These are phyloP conservation scores for Fragaria nilgerrensis DNA, from an alignment of 306 rosid species.

Conservation along the genomic window DNA sequence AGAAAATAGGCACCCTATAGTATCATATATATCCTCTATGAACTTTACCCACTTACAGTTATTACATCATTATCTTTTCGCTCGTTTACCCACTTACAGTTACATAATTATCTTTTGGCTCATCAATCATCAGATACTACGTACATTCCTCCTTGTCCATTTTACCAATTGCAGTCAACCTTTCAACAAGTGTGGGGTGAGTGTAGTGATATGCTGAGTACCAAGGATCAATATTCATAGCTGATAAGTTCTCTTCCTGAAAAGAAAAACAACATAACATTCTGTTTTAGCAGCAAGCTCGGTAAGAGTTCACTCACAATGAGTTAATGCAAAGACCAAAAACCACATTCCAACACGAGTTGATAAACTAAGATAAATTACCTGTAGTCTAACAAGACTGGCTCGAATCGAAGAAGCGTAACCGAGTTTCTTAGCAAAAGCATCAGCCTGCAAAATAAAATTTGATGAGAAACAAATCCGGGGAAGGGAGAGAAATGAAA, in stretches of 20 bases:
- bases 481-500: background rate
- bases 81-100: background rate
- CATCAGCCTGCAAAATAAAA: constrained; percentile 66
- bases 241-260: constrained; percentile 90
- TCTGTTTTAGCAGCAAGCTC: background rate
- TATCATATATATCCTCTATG: too few relatives aligned
- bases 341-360: background rate
- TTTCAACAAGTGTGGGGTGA: constrained; percentile 91
- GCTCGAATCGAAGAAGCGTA: constrained; percentile 54
- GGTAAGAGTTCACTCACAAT: background rate
- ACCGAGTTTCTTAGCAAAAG: constrained; percentile 82
- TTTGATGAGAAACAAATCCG: background rate
- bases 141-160: constrained; percentile 38
- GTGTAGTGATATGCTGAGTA: constrained; percentile 94
- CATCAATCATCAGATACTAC: background rate
- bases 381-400: constrained; percentile 83
- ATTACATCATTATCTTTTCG: too few relatives aligned
- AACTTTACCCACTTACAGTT: too few relatives aligned
- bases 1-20: too few relatives aligned
- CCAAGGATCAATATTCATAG: constrained; percentile 98
- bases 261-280: background rate
- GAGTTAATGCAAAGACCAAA: background rate
- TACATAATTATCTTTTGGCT: too few relatives aligned
- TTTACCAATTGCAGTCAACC: constrained; percentile 70
- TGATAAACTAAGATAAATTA: constrained; percentile 12